A percentile compares a stretch with the other conserved stretches of the same genome.
Evolutionary conservation across 2,329 filamentous ascomycete species (phyloP).

Genomic region (Trichophyton equinum): DNA sequence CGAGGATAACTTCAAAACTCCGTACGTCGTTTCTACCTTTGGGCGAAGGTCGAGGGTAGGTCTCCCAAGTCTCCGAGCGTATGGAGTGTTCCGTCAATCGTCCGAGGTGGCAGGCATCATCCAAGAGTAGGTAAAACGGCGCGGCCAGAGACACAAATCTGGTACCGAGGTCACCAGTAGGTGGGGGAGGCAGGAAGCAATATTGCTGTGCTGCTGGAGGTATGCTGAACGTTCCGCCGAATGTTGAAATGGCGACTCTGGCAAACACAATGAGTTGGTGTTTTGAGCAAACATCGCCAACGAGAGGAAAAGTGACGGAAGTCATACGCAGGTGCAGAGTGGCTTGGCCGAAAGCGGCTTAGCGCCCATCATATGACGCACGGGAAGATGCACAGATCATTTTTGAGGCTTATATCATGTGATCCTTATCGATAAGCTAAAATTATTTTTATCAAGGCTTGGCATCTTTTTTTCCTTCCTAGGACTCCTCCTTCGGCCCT

Average conservation of each 20-base stretch:
- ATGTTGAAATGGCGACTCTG: neutral
- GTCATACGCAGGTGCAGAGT: neutral
- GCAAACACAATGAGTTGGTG: neutral
- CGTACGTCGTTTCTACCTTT: neutral
- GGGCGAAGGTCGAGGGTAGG: neutral
- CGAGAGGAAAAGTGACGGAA: neutral
- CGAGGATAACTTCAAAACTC: neutral
- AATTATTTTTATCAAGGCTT: neutral
- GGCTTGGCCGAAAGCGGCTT: constrained; percentile 1
- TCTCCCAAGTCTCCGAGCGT: neutral
- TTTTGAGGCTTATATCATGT: constrained; percentile 20
- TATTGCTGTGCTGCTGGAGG: no score
- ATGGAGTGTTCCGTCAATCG: neutral
- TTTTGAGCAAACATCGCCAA: neutral
- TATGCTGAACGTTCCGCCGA: neutral
- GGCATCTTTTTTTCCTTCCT: neutral
- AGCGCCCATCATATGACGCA: constrained; percentile 10
- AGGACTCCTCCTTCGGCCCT: neutral
- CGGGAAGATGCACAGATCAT: constrained; percentile 26
- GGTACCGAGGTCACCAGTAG: no score
- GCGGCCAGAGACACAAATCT: no score
- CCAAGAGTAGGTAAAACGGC: no score
- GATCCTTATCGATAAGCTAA: constrained; percentile 3
- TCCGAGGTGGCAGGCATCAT: neutral
- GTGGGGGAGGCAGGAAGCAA: no score